Conservation (phyloP, 352 stramenopile genomes). For the Phytophthora pinifolia region DNA sequence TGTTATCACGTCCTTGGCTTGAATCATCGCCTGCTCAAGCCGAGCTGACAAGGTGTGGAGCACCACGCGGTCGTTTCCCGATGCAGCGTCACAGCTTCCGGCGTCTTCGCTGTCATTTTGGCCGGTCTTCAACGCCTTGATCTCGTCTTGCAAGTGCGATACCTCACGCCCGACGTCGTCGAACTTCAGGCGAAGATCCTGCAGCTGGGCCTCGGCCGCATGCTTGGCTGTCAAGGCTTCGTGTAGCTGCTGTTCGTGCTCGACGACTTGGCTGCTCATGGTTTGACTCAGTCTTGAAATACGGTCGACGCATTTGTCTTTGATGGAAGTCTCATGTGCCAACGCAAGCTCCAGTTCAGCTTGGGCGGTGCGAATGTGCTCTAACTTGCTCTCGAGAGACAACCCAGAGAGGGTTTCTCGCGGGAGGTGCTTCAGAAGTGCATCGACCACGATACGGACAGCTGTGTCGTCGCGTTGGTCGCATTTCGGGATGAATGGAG, state of each 20-base stretch:
- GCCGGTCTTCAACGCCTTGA: conserved; percentile 37
- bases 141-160: conserved; percentile 41
- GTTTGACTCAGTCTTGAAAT: conserved; percentile 73
- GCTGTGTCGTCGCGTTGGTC: conserved; percentile 13
- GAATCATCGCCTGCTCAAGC: conserved; percentile 61
- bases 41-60: conserved; percentile 57
- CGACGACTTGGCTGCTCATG: conserved; percentile 60
- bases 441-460: conserved; percentile 35
- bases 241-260: conserved; percentile 65
- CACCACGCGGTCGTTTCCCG: conserved; percentile 36
- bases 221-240: conserved; percentile 42
- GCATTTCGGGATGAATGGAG: background rate
- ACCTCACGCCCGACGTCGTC: conserved; percentile 44
- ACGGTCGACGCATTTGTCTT: conserved; percentile 69
- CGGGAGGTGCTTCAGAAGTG: conserved; percentile 33
- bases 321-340: conserved; percentile 48
- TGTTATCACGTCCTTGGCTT: conserved; percentile 70
- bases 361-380: conserved; percentile 31
- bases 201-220: conserved; percentile 32
- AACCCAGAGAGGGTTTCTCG: conserved; percentile 25
- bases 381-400: conserved; percentile 50
- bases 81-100: conserved; percentile 3
- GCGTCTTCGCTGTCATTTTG: conserved; percentile 1
- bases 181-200: conserved; percentile 47
- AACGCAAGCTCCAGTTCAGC: conserved; percentile 41